Evolutionary conservation across 2,329 filamentous ascomycete genomes (phyloP).

Genomic region (Trichoderma harzianum): DNA sequence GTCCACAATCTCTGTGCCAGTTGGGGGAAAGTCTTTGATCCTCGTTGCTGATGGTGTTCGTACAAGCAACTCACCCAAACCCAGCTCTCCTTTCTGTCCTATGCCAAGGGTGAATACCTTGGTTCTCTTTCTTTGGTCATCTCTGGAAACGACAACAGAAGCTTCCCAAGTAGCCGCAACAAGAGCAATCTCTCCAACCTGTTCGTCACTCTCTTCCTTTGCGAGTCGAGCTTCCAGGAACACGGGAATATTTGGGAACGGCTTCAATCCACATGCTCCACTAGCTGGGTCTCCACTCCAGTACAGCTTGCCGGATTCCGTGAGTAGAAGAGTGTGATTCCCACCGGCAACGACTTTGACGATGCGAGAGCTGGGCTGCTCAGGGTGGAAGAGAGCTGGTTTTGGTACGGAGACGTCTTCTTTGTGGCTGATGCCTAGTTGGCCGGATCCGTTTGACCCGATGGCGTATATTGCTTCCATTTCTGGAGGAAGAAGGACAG

Average conservation of each 20-base stretch:
- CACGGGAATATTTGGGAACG: conserved; percentile 30
- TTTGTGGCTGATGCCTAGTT: conserved; percentile 67
- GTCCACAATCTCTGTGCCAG: conserved; percentile 55
- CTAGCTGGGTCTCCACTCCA: conserved; percentile 59
- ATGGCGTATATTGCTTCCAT: conserved; percentile 62
- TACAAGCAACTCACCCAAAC: conserved; percentile 54
- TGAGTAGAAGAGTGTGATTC: conserved; percentile 79
- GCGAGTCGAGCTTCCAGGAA: conserved; percentile 41
- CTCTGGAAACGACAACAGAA: conserved; percentile 57
- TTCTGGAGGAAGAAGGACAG: not conserved
- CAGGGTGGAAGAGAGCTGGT: conserved; percentile 53
- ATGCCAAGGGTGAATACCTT: conserved; percentile 62
- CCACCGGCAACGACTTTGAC: conserved; percentile 61
- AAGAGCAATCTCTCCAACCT: conserved; percentile 33
- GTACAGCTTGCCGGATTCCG: conserved; percentile 56
- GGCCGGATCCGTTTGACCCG: conserved; percentile 74
- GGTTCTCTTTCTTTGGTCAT: conserved; percentile 41
- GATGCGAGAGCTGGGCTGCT: conserved; percentile 35
- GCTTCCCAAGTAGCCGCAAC: conserved; percentile 78
- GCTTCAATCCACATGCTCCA: conserved; percentile 52
- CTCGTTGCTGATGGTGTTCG: conserved; percentile 45
- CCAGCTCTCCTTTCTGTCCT: conserved; percentile 70
- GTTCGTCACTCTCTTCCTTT: conserved; percentile 27
- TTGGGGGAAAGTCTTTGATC: conserved; percentile 63
- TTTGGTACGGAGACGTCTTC: conserved; percentile 69